Conservation (phyloP, 2,329 filamentous ascomycete species). For the Coniochaeta hoffmannii region DNA sequence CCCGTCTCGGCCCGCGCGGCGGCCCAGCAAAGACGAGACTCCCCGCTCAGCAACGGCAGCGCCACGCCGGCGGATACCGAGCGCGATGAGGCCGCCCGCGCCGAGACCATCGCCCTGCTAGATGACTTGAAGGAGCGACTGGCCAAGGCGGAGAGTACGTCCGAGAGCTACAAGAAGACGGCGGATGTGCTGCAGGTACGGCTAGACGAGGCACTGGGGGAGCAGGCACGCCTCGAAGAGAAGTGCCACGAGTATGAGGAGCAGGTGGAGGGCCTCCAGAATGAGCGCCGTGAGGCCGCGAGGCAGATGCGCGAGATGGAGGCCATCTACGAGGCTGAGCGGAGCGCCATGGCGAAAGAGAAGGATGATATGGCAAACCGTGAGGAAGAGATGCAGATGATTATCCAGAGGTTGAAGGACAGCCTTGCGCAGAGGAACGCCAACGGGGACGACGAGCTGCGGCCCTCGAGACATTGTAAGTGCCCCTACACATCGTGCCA, state of each 20-base stretch:
- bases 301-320: constrained; percentile 88
- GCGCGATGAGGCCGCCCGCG: constrained; percentile 65
- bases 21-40: constrained; percentile 52
- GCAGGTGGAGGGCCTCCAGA: constrained; percentile 70
- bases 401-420: constrained; percentile 90
- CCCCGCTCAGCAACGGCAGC: constrained; percentile 31
- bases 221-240: constrained; percentile 84
- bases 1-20: constrained; percentile 64
- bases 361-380: constrained; percentile 79
- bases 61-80: constrained; percentile 30
- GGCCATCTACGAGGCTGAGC: constrained; percentile 84
- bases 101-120: constrained; percentile 69
- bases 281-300: constrained; percentile 76
- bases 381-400: constrained; percentile 84
- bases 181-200: constrained; percentile 75
- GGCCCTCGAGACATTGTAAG: constrained; percentile 52
- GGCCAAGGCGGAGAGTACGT: constrained; percentile 68
- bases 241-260: constrained; percentile 80
- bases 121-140: constrained; percentile 81
- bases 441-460: constrained; percentile 46
- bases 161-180: constrained; percentile 78
- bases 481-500: constrained; percentile 6
- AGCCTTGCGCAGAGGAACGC: constrained; percentile 68
- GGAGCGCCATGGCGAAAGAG: constrained; percentile 79
- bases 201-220: constrained; percentile 74